Conservation (phyloP, 768 basidiomycete genomes). For the Boletus tomentosulus region DNA sequence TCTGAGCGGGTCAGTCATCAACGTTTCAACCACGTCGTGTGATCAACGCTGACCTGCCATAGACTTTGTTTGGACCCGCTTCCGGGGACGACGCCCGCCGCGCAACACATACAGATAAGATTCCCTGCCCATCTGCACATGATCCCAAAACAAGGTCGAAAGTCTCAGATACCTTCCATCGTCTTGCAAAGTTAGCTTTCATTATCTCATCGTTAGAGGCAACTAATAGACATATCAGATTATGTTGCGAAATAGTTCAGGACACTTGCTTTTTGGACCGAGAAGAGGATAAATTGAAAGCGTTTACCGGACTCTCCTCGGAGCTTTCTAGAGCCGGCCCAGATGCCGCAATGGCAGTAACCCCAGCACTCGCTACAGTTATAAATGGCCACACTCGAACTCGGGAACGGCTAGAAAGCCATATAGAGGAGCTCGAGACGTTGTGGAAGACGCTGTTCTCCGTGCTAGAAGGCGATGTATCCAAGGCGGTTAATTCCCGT, state of each 20-base stretch:
- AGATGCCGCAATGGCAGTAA: constrained; percentile 39
- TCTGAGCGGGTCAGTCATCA: constrained; percentile 26
- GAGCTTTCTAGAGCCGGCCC: constrained; percentile 44
- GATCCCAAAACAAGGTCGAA: constrained; percentile 6
- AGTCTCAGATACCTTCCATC: constrained; percentile 34
- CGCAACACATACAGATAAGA: constrained; percentile 7
- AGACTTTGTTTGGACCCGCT: constrained; percentile 14
- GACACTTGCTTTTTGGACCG: constrained; percentile 39
- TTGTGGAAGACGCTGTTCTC: constrained; percentile 49
- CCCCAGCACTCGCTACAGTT: constrained; percentile 44
- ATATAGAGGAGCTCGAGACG: constrained; percentile 36
- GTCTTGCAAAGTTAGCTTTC: constrained; percentile 33
- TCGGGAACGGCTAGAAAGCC: constrained; percentile 40
- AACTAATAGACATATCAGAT: constrained; percentile 29
- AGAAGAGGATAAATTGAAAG: constrained; percentile 46
- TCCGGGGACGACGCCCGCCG: constrained; percentile 1
- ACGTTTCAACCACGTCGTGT: neutral
- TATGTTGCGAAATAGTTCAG: constrained; percentile 44
- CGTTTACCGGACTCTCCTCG: constrained; percentile 46
- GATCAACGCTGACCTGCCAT: constrained; percentile 9
- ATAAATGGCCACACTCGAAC: constrained; percentile 40
- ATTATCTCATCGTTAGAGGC: constrained; percentile 4
- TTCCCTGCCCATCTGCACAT: neutral
- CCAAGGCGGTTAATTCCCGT: constrained; percentile 31
- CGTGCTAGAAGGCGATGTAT: constrained; percentile 39